Conservation (phyloP, 306 rosid species). For the Cucumis melo region DNA sequence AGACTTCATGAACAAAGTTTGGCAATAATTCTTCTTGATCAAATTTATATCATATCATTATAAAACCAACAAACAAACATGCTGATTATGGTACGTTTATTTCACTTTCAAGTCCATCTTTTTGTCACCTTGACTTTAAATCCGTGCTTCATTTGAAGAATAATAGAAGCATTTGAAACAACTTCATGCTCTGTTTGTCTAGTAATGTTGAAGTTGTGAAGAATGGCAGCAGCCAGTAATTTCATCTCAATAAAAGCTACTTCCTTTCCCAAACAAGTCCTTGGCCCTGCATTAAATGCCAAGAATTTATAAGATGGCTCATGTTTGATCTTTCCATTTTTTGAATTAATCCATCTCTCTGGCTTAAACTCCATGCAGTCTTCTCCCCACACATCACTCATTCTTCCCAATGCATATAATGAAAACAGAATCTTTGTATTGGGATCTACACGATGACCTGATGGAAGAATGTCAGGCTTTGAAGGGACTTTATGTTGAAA, state of each 20-base stretch:
- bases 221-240: constrained; percentile 16
- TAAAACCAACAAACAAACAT: no score
- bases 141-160: constrained; percentile 12
- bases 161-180: not conserved
- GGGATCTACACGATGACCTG: constrained; percentile 19
- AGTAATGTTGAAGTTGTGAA: constrained; percentile 19
- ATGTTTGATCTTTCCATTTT: constrained; percentile 11
- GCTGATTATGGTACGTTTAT: no score
- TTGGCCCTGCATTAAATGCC: constrained; percentile 35
- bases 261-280: constrained; percentile 40
- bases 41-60: no score
- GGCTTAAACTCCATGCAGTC: constrained; percentile 41
- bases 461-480: constrained; percentile 22
- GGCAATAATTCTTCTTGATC: no score
- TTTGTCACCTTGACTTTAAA: not conserved
- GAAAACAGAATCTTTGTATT: constrained; percentile 12
- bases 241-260: constrained; percentile 28
- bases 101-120: not conserved
- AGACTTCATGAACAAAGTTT: no score
- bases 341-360: constrained; percentile 40
- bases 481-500: constrained; percentile 7
- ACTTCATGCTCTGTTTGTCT: constrained; percentile 5
- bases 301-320: constrained; percentile 26
- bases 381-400: constrained; percentile 31
- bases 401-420: constrained; percentile 41